Base-by-base conservation (phyloP, 2,329 filamentous ascomycete genomes). In the Colletotrichum magnum region DNA sequence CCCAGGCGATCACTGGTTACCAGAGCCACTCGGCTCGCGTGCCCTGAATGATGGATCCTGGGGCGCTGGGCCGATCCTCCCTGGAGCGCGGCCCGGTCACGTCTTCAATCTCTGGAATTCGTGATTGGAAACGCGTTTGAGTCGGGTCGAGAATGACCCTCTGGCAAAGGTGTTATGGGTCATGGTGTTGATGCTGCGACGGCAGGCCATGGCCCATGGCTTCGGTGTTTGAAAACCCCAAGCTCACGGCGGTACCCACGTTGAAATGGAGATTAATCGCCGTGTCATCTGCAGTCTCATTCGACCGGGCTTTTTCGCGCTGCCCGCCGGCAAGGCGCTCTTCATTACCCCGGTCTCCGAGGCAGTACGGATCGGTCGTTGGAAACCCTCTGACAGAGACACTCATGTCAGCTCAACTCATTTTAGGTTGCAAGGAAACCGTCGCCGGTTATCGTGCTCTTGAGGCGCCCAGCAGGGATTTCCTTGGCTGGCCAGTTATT, bases 401-500 rank as follows among this genome's bases (percentile, higher is more conserved):
- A 52, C 47, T 57, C 43, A 28, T 41, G 54, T 59, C 54, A 39
- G 51, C 43, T 41, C 51, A 58, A 45, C 32, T 66, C 56, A 61
- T 48, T 41, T 69, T 61, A 58, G 62, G 63, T 61, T 57, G 63
- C 57, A 54, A 59, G 54, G 56, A 56, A 39, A 39, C 32, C 57
- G 36, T 26, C 21, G 57, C 63, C 24, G 56, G 62, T 52, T 66
- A 52, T 69, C 56, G 56, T 69, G 62, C 57, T 50, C 21, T 48
- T 39, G 56, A 60, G 51, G 66, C 36, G 45, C 56, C 32, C 43
- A 43, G 62, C 56, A 69, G 57, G 67, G 63, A 32, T 48, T 16
- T 58, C 62, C 67, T 66, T 69, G 67, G 57, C 45, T 32, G n/a
- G 13, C 52, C 13, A 51, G 56, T 67, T 57, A 47, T 67, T 67